phyloP scores from a whole-genome alignment of 1,284 basidiomycete genomes.

The Rhodotorula mucilaginosa region DNA sequence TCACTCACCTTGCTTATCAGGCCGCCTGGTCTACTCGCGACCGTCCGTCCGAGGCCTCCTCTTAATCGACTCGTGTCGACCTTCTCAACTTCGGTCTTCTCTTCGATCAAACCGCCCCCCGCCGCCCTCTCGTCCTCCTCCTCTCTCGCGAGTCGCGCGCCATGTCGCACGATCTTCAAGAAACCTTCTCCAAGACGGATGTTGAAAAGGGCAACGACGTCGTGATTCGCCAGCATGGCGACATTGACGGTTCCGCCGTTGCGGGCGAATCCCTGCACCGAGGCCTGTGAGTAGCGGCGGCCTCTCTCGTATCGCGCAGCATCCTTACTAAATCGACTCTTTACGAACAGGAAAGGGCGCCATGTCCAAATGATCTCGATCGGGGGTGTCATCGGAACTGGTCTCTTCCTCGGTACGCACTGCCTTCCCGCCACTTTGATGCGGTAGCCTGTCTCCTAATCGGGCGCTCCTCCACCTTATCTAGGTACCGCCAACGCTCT shows the following conservation, averaged over 20 bases:
- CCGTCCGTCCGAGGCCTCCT: neutral
- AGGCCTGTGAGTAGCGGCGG: neutral
- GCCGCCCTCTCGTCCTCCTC: neutral
- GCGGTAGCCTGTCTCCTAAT: too few species aligned
- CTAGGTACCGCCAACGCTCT: constrained; percentile 45
- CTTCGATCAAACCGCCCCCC: neutral
- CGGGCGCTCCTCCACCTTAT: too few species aligned
- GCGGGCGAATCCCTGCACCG: constrained; percentile 5
- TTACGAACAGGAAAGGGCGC: constrained; percentile 17
- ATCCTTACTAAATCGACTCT: too few species aligned
- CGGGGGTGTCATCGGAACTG: constrained; percentile 39
- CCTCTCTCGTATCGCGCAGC: neutral
- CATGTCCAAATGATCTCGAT: constrained; percentile 39
- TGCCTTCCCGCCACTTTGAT: too few species aligned
- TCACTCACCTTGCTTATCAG: neutral
- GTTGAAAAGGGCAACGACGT: constrained; percentile 20
- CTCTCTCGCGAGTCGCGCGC: neutral
- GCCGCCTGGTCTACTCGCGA: neutral
- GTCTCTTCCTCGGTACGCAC: constrained; percentile 47
- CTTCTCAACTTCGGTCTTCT: neutral
- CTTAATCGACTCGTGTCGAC: neutral
- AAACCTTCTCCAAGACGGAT: constrained; percentile 12
- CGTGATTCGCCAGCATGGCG: constrained; percentile 13
- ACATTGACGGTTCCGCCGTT: neutral
- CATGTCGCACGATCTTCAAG: constrained; percentile 7